Base-by-base conservation (phyloP, 805 yeast species). In the Grigorovia yakushimaensis region DNA sequence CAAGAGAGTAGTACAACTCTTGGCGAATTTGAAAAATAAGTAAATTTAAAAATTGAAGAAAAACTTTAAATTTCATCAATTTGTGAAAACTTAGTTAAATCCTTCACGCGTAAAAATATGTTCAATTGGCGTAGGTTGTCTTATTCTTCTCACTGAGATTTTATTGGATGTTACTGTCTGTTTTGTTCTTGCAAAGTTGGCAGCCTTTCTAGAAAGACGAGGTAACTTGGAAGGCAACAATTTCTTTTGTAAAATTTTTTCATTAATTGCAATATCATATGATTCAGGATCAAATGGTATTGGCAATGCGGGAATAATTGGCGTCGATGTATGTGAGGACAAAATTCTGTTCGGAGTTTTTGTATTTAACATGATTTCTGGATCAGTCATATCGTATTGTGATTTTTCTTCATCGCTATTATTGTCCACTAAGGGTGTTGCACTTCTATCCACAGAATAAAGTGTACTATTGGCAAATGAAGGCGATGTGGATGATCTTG, bases 51-150 rank as follows among this genome's bases (percentile, higher is more conserved):
- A 33, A 2, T 33, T 33, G 7, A 7, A 13, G n/a, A 30, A 23
- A 23, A 23, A 23, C 9, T 6, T 9, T 9, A 23, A 23, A 23
- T 23, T 23, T 23, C n/a, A n/a, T 23, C 27, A 23, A 23, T 23
- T 23, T 23, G 9, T 23, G 27, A 9, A 23, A 23, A 11, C 2
- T 33, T 15, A 33, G 15, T 33, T 33, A 7, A 17, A 33, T 15
- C 37, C 7, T 13, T 33, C 37, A 33, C 37, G 37, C n/a, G 37
- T 9, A 15, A 33, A 33, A 15, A 33, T 11, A 15, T 33, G 37
- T 33, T 6, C 37, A 33, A 33, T 33, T 33, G 61, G 60, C 10
- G 62, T 60, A 3, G 64, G 62, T 18, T 50, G 52, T 39, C 45
- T 48, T 19, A 56, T 43, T 21, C 51, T 45, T 21, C 46, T 36